A percentile compares a stretch with the other conserved stretches of the same genome.
Evolutionary conservation across 805 yeast species (phyloP).

Genomic region (Kuraishia piskuri): DNA sequence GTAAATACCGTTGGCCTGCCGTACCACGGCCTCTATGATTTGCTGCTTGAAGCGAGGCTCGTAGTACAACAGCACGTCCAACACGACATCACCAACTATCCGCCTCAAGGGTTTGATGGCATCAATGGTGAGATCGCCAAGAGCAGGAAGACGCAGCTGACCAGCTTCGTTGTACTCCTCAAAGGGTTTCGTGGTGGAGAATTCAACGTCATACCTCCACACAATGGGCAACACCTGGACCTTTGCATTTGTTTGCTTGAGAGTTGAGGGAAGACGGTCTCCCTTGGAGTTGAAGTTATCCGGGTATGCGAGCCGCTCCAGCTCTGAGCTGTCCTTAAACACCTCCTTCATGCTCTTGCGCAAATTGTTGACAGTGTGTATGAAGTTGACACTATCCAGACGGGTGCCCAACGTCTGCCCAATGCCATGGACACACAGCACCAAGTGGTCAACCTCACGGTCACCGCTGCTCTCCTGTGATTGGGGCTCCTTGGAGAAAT

Average conservation of each 20-base stretch:
- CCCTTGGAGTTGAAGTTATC: slow-evolving; percentile 14
- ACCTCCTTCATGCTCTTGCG: slow-evolving; percentile 48
- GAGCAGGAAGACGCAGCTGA: slow-evolving; percentile 42
- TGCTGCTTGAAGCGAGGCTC: slow-evolving; percentile 59
- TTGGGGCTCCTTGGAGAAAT: slow-evolving; percentile 37
- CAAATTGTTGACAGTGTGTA: slow-evolving; percentile 70
- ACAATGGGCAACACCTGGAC: slow-evolving; percentile 85
- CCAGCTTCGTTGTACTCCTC: slow-evolving; percentile 29
- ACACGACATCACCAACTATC: slow-evolving; percentile 75
- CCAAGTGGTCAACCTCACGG: slow-evolving; percentile 44
- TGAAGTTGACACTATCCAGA: slow-evolving; percentile 77
- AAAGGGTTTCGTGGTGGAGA: slow-evolving; percentile 36
- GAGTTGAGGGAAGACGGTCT: slow-evolving; percentile 16
- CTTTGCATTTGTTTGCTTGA: slow-evolving; percentile 34
- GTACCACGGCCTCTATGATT: slow-evolving; percentile 54
- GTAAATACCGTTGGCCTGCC: slow-evolving; percentile 57
- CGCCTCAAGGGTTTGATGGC: slow-evolving; percentile 73
- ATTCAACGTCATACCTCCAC: slow-evolving; percentile 79
- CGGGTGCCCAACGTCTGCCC: slow-evolving; percentile 81
- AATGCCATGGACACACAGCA: slow-evolving; percentile 90
- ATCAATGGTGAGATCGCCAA: slow-evolving; percentile 66
- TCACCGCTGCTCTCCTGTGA: slow-evolving; percentile 27
- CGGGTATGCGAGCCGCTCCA: slow-evolving; percentile 21
- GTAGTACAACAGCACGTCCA: slow-evolving; percentile 75
- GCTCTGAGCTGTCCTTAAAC: slow-evolving; percentile 30